Conservation (phyloP, 257 asterid species). For the Fraxinus cuspidata region DNA sequence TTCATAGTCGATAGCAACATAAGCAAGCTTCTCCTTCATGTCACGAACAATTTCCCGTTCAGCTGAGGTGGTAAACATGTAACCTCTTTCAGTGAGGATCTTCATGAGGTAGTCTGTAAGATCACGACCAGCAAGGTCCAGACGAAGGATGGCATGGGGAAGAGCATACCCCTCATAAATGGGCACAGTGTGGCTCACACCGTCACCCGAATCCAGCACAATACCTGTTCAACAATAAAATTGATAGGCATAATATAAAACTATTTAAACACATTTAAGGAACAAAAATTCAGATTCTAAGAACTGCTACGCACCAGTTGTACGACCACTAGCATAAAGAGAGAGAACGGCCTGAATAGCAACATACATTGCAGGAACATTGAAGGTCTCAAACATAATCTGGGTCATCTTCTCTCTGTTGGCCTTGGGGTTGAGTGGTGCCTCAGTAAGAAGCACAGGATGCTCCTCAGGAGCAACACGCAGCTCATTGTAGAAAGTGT, state of each 20-base stretch:
- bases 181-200: constrained; percentile 53
- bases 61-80: constrained; percentile 58
- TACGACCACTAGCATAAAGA: constrained; percentile 54
- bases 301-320: constrained; percentile 38
- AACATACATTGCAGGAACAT: constrained; percentile 54
- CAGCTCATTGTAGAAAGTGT: constrained; percentile 54
- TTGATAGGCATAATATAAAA: background rate
- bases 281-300: background rate
- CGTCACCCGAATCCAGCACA: constrained; percentile 58
- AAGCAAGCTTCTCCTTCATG: constrained; percentile 47
- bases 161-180: constrained; percentile 53
- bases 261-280: background rate
- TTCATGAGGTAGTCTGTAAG: constrained; percentile 50
- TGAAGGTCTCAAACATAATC: constrained; percentile 54
- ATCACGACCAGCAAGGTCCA: constrained; percentile 56
- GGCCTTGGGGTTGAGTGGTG: constrained; percentile 59
- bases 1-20: constrained; percentile 52
- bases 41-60: constrained; percentile 62
- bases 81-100: constrained; percentile 54
- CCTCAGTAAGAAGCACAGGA: constrained; percentile 53
- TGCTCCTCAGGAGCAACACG: constrained; percentile 60
- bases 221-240: constrained; percentile 34
- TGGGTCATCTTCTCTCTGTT: constrained; percentile 59
- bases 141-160: constrained; percentile 54
- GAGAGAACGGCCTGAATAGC: constrained; percentile 57